These are phyloP conservation scores for Piper betle DNA, from an alignment of 164 flowering plant species.

Conservation along the genomic window DNA sequence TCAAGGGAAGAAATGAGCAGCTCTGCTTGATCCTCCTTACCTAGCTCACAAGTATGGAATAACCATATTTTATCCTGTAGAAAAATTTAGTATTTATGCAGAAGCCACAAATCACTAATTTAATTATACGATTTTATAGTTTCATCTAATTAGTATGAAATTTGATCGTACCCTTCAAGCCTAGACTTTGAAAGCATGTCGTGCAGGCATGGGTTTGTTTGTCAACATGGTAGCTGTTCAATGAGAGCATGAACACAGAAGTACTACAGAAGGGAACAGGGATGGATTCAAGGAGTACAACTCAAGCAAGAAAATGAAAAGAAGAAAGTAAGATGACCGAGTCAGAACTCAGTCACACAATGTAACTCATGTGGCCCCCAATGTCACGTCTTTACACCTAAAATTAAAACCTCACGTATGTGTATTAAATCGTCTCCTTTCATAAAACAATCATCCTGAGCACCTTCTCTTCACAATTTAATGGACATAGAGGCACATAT, in stretches of 20 bases:
- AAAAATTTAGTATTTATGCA: too few relatives aligned
- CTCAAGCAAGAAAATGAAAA: constrained; percentile 14
- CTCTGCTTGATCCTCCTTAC: background rate
- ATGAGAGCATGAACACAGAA: background rate
- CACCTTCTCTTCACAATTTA: constrained; percentile 1
- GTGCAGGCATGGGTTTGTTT: too few relatives aligned
- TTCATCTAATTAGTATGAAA: too few relatives aligned
- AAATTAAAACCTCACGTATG: background rate
- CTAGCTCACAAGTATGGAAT: background rate
- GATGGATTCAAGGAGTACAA: constrained; percentile 32
- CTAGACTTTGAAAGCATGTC: background rate
- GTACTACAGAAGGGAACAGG: constrained; percentile 5
- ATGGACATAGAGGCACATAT: too few relatives aligned
- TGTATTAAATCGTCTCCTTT: constrained; percentile 12
- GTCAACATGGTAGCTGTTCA: background rate
- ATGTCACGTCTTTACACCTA: background rate
- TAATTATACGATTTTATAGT: too few relatives aligned
- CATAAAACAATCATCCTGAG: constrained; percentile 5
- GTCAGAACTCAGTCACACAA: background rate
- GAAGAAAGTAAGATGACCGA: background rate
- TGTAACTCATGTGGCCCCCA: too few relatives aligned
- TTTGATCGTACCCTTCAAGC: too few relatives aligned
- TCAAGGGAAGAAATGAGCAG: constrained; percentile 5
- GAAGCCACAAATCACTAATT: too few relatives aligned
- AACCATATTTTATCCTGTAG: too few relatives aligned